Percentiles rank a stretch among this genome's conserved stretches.
These are phyloP conservation scores for Pseudotulostoma volvatum DNA, from an alignment of 495 filamentous ascomycete species.

Conservation along the genomic window DNA sequence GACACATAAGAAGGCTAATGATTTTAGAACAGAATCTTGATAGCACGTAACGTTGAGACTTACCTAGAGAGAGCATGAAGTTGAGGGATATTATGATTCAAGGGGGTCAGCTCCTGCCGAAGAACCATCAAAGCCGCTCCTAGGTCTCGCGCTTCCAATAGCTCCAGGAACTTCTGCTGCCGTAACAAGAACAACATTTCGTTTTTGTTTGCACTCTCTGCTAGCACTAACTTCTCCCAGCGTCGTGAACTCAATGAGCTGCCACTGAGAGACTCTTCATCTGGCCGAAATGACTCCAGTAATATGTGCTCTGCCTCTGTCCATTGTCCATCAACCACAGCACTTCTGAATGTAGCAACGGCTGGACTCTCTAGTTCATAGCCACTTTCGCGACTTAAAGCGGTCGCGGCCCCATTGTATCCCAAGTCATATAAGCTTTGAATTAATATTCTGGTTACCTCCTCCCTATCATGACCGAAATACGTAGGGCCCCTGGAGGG, in stretches of 20 bases:
- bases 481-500: constrained; percentile 28
- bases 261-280: constrained; percentile 29
- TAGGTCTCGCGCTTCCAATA: constrained; percentile 63
- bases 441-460: constrained; percentile 83
- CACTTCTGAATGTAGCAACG: constrained; percentile 68
- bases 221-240: constrained; percentile 31
- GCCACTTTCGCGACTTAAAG: constrained; percentile 66
- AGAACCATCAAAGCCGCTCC: constrained; percentile 62
- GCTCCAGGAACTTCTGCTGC: constrained; percentile 89
- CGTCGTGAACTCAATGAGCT: constrained; percentile 11
- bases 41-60: too few relatives aligned
- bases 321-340: constrained; percentile 75
- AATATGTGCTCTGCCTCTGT: constrained; percentile 66
- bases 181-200: constrained; percentile 65
- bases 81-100: constrained; percentile 59
- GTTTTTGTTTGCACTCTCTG: constrained; percentile 39
- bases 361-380: constrained; percentile 72
- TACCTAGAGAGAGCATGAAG: constrained; percentile 77
- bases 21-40: too few relatives aligned
- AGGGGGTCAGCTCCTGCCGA: constrained; percentile 70
- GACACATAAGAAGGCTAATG: constrained; percentile 78
- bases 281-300: constrained; percentile 38
- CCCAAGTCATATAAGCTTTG: constrained; percentile 81
- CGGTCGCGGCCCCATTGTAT: constrained; percentile 58
- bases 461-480: constrained; percentile 79